These are phyloP conservation scores for Penicillium ucsense DNA, from an alignment of 495 filamentous ascomycete species.

Conservation along the genomic window DNA sequence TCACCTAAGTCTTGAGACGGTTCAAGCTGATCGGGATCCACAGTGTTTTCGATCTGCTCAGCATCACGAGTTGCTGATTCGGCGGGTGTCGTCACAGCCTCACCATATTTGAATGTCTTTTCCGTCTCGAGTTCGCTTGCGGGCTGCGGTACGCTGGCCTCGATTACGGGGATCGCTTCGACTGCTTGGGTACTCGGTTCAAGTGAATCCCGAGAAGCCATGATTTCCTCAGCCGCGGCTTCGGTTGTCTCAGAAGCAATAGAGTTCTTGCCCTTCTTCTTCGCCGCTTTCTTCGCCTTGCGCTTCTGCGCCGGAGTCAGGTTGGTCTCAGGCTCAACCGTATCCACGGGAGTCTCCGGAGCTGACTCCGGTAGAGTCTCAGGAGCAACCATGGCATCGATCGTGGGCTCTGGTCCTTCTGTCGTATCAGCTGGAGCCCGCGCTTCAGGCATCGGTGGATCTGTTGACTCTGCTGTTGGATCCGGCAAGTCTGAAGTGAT, in stretches of 20 bases:
- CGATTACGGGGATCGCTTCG: neutral
- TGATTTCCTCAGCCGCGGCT: neutral
- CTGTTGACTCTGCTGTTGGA: too few relatives aligned
- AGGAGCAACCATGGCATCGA: neutral
- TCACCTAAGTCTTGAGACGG: too few relatives aligned
- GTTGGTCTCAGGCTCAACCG: slow-evolving; percentile 4
- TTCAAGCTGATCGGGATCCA: neutral
- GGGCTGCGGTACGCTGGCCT: neutral
- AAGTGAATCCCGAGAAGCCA: neutral
- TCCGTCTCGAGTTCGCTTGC: too few relatives aligned
- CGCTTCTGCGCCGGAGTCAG: slow-evolving; percentile 1
- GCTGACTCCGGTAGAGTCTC: slow-evolving; percentile 3
- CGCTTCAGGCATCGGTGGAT: neutral
- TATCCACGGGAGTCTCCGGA: neutral
- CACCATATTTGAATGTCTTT: too few relatives aligned
- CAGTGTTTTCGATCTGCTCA: slow-evolving; percentile 1
- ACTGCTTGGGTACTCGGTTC: slow-evolving; percentile 1
- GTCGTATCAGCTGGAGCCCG: neutral
- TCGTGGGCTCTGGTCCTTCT: too few relatives aligned
- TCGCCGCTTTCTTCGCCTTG: slow-evolving; percentile 25
- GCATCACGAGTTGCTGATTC: neutral
- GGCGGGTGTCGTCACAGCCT: too few relatives aligned
- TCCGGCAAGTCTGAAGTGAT: too few relatives aligned
- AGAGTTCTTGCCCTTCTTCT: slow-evolving; percentile 23
- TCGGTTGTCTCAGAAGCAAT: slow-evolving; percentile 5